A percentile compares a stretch with the other conserved stretches of the same genome.
Conservation (phyloP, 192 early-diverging fungal species). For the Bifiguratus adelaidae region DNA sequence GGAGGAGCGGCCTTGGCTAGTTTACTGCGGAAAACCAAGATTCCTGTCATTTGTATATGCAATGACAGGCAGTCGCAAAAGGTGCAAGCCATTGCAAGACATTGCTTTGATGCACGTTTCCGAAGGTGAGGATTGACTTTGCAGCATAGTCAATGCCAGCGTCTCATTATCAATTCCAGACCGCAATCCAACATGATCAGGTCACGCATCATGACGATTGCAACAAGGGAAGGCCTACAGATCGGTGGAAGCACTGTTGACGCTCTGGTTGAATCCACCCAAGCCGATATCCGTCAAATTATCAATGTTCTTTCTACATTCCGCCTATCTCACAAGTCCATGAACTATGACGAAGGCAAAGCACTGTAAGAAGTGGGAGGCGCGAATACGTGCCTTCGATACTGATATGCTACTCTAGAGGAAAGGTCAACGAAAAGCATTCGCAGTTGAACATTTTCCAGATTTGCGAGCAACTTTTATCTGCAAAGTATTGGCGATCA, state of each 20-base stretch:
- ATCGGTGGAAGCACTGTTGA: constrained; percentile 70
- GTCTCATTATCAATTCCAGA: constrained; percentile 14
- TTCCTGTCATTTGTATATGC: constrained; percentile 98
- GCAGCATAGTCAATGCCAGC: neutral
- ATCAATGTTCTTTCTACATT: constrained; percentile 93
- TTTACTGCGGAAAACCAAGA: constrained; percentile 82
- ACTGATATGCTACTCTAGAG: constrained; percentile 10
- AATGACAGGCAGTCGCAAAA: constrained; percentile 88
- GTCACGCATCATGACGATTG: constrained; percentile 67
- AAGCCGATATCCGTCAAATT: constrained; percentile 93
- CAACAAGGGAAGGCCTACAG: constrained; percentile 62
- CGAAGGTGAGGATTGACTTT: constrained; percentile 24
- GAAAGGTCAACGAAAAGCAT: constrained; percentile 16
- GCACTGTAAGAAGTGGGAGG: constrained; percentile 34
- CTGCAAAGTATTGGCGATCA: constrained; percentile 20
- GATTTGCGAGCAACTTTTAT: constrained; percentile 55
- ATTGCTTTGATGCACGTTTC: constrained; percentile 81
- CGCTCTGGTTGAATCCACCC: constrained; percentile 68
- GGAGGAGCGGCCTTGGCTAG: constrained; percentile 79
- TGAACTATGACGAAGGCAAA: constrained; percentile 80
- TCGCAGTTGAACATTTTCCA: constrained; percentile 58
- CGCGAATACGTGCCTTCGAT: neutral
- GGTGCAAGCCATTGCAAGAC: constrained; percentile 68
- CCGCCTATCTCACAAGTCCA: constrained; percentile 45
- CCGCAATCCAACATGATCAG: constrained; percentile 33